phyloP scores from a whole-genome alignment of 176 grass and related monocot genomes.

The Zoysia pacifica region DNA sequence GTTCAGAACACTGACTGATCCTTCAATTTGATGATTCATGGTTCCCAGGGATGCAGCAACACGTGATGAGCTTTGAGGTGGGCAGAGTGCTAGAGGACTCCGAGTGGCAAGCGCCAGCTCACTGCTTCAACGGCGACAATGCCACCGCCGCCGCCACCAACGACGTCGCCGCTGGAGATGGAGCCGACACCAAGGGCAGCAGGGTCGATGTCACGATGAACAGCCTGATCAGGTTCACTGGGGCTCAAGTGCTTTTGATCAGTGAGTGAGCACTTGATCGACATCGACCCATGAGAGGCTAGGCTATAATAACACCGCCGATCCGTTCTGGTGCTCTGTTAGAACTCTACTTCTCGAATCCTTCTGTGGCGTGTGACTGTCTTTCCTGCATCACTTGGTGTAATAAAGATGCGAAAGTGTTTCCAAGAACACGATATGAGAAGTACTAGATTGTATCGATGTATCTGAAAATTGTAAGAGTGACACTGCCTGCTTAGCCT shows the following conservation, averaged over 20 bases:
- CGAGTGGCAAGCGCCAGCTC: slow-evolving; percentile 54
- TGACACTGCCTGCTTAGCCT: neutral
- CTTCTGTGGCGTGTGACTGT: neutral
- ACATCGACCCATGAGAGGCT: neutral
- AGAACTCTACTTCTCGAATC: neutral
- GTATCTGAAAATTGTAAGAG: neutral
- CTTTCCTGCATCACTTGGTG: neutral
- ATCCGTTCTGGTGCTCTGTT: neutral
- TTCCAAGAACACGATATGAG: neutral
- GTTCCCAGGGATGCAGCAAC: slow-evolving; percentile 42
- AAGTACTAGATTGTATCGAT: neutral
- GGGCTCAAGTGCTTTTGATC: neutral
- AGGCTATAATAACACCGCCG: neutral
- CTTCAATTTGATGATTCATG: neutral
- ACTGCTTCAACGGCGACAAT: slow-evolving; percentile 38
- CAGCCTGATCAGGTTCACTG: slow-evolving; percentile 33
- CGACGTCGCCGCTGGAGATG: neutral
- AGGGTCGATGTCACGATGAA: neutral
- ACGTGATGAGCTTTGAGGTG: slow-evolving; percentile 68
- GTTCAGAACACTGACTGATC: neutral
- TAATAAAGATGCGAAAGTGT: neutral
- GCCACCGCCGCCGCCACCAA: too few species aligned
- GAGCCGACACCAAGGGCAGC: neutral
- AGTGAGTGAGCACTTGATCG: neutral
- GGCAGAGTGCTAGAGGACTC: slow-evolving; percentile 56